Evolutionary conservation across 257 asterid species (phyloP).

Genomic region (Nicotiana obtusifolia): DNA sequence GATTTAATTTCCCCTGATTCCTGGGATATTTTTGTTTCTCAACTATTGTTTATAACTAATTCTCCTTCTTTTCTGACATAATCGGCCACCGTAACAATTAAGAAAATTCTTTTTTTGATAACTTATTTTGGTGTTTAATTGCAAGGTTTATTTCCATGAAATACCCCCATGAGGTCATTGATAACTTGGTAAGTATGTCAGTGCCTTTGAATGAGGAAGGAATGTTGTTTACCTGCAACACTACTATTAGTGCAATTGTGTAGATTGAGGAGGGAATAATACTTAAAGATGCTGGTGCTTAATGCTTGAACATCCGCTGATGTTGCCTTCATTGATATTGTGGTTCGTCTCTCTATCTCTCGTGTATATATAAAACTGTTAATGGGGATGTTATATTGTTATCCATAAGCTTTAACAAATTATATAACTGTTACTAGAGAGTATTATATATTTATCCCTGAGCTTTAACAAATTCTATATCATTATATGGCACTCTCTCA

Average conservation of each 20-base stretch:
- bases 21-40: neutral
- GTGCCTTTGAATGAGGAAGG: neutral
- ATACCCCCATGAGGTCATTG: constrained; percentile 75
- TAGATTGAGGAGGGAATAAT: constrained; percentile 74
- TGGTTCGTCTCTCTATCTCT: constrained; percentile 47
- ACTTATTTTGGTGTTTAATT: neutral
- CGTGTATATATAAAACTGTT: neutral
- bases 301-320: constrained; percentile 88
- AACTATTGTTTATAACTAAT: neutral
- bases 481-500: neutral
- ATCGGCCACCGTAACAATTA: too few relatives aligned
- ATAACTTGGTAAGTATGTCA: constrained; percentile 53
- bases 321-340: constrained; percentile 60
- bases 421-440: too few relatives aligned
- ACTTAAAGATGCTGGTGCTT: constrained; percentile 78
- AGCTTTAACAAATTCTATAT: neutral
- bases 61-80: neutral
- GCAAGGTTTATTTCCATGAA: constrained; percentile 73
- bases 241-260: constrained; percentile 7
- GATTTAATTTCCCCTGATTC: neutral
- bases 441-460: too few relatives aligned
- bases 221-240: constrained; percentile 16
- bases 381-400: rapidly evolving
- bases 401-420: too few relatives aligned
- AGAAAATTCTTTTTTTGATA: too few relatives aligned